Base-by-base conservation (phyloP, 2,329 filamentous ascomycete genomes). In the Beauveria sp. region DNA sequence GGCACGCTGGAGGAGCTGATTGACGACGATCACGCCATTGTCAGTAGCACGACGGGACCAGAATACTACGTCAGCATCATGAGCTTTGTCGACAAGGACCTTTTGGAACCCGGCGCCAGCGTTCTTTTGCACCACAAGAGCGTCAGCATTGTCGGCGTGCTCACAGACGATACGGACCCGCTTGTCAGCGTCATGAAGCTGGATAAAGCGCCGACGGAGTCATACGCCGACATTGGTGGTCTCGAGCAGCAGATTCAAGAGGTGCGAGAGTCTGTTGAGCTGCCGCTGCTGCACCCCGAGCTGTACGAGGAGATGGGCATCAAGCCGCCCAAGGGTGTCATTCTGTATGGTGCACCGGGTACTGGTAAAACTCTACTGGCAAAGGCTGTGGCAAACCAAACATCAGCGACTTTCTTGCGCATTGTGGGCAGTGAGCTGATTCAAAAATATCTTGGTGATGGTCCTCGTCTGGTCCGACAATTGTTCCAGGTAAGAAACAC, bases 61-160 rank as follows among this genome's bases (percentile, higher is more conserved):
- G 95, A 99, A 76, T 99, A 96, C 83, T 99, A 98, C 75, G 95
- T 99, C 67, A 97, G 93, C 69, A 99, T 99, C 83, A 98, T 98
- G 95, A 97, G 93, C 61, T 99, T 99, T 71, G 95, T 99, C 67
- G 95, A 99, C 82, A 99, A 99, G 78, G 95, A 99, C 71, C 85
- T 99, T 4, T 83, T 99, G 49, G 95, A 99, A 77, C 95, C 95
- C 1, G 96, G 96, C 64, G 92, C 95, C 20, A 97, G 92, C 69
- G 95, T 99, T 54, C 80, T 99, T 54, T 81, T 99, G 63, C 95
- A 99, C 72, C 95, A 99, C 77, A 99, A 99, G 80, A 96, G 90
- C 59, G 93, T 98, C 57, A 97, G 93, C 48, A 96, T 99, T 50
- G 95, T 99, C 34, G 95, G 96, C 75, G 95, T 99, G 22, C 80